A percentile compares a stretch with the other conserved stretches of the same genome.
Evolutionary conservation across 306 rosid species (phyloP).

Genomic region (Lathyrus tuberosus): DNA sequence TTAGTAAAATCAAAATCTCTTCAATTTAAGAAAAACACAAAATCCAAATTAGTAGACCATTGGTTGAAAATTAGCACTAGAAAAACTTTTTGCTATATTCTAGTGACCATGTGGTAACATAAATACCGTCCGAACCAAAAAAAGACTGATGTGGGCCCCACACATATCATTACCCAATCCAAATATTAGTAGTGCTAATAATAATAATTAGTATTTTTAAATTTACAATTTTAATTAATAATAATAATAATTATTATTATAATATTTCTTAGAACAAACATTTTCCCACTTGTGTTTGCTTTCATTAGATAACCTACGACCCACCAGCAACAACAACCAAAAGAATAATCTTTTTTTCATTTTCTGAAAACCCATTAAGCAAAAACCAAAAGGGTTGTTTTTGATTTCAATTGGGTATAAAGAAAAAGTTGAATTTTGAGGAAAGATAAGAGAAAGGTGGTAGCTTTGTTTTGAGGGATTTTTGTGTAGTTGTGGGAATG

Average conservation of each 20-base stretch:
- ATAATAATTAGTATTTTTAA: neutral
- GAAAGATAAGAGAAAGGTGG: slow-evolving; percentile 26
- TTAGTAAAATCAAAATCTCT: neutral
- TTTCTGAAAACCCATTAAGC: slow-evolving; percentile 41
- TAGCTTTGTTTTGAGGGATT: slow-evolving; percentile 19
- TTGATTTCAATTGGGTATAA: neutral
- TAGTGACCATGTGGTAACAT: slow-evolving; percentile 46
- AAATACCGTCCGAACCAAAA: slow-evolving; percentile 32
- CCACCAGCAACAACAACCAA: slow-evolving; percentile 18
- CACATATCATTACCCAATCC: slow-evolving; percentile 53
- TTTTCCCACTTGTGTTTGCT: slow-evolving; percentile 34
- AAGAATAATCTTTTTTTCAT: slow-evolving; percentile 13
- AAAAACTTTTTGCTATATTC: slow-evolving; percentile 35
- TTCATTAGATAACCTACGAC: slow-evolving; percentile 40
- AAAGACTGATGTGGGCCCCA: slow-evolving; percentile 43
- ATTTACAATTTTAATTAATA: neutral
- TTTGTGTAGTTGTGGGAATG: slow-evolving; percentile 48
- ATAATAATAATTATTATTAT: slow-evolving; percentile 19
- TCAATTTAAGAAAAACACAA: neutral
- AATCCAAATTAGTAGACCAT: slow-evolving; percentile 30
- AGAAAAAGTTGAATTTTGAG: slow-evolving; percentile 34
- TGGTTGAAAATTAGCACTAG: slow-evolving; percentile 3
- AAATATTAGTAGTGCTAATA: slow-evolving; percentile 9
- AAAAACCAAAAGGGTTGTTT: slow-evolving; percentile 28
- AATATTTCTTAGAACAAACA: slow-evolving; percentile 23